Conservation (phyloP, 148 eudicot species). For the Suaeda aralocaspica region DNA sequence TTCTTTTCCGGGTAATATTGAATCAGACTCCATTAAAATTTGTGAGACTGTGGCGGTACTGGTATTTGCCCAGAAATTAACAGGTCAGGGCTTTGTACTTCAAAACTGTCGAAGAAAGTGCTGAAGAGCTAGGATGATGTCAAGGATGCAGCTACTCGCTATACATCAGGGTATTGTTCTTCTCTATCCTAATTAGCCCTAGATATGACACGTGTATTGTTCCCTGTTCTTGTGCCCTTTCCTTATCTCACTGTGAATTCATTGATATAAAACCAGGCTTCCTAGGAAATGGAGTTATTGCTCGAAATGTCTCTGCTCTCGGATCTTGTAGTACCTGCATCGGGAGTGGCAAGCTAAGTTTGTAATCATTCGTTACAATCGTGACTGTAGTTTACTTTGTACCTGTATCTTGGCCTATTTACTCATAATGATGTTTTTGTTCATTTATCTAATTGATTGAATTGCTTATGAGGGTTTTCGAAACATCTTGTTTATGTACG, state of each 20-base stretch:
- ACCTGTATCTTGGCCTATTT: no score
- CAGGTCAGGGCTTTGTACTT: slow-evolving; percentile 88
- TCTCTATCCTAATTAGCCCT: neutral
- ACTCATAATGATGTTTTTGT: no score
- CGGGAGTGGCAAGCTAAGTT: slow-evolving; percentile 70
- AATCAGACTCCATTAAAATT: slow-evolving; percentile 51
- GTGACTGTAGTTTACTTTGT: neutral
- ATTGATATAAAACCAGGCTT: slow-evolving; percentile 50
- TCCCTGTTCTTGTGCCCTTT: neutral
- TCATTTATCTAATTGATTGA: no score
- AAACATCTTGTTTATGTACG: no score
- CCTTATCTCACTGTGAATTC: neutral
- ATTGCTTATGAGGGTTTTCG: no score
- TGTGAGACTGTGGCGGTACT: slow-evolving; percentile 86
- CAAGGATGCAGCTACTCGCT: slow-evolving; percentile 78
- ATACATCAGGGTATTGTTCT: slow-evolving; percentile 70
- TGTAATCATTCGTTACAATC: slow-evolving; percentile 13
- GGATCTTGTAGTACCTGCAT: slow-evolving; percentile 77
- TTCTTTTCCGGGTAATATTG: slow-evolving; percentile 18
- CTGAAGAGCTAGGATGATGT: slow-evolving; percentile 69
- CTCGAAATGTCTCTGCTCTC: slow-evolving; percentile 71
- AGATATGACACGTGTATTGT: neutral
- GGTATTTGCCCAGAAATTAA: slow-evolving; percentile 91
- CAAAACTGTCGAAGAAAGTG: slow-evolving; percentile 66
- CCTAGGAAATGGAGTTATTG: slow-evolving; percentile 99